Evolutionary conservation across 345 rosid genomes (phyloP), one percentile per base, ranked within the genome.

Genomic region (Arabis hirsuta): DNA sequence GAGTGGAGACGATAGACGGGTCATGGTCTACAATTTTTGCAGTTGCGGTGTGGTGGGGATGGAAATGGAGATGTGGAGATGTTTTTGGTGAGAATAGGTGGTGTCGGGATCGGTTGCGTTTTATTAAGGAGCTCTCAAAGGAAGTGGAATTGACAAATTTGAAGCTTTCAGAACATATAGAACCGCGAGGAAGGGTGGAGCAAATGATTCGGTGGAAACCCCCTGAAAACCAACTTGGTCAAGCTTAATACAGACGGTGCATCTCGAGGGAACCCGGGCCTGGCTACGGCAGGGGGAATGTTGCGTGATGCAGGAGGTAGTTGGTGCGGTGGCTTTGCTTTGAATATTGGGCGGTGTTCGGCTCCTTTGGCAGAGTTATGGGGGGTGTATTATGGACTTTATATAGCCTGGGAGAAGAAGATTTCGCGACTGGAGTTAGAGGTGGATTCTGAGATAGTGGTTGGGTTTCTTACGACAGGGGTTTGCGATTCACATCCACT

Each of bases 291-390:
- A 0, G 29, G 54, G 1, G 54, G 54, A 0, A 13, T 8, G 1
- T 0, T 50, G 0, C 27, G 54, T 0, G 3, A 20, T 16, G 6
- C 0, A 0, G 4, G 1, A 2, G 29, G 54, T 0, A 4, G 9
- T 0, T 20, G 54, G 54, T 50, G 29, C 6, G 16, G 16, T 0
- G 12, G 27, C 0, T 50, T 50, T 9, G 12, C 12, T 0, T 0
- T 50, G 0, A 50, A 20, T 1, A 50, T 50, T 0, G 54, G 54
- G 0, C 6, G 11, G 1, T 50, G 29, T n/a, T 20, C 29, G 9
- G 12, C 29, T 0, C 12, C 26, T 0, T 3, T 50, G 0, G 29
- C 54, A 0, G 54, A 50, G 5, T 1, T 50, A 0, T 20, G 54
- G 54, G 54, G 54, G 1, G 26, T 50, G 0, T 50, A 50, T 5